Evolutionary conservation across 2,329 filamentous ascomycete genomes (phyloP), one percentile per base, ranked within the genome.

Genomic region (Aspergillus fumigatiaffinis): DNA sequence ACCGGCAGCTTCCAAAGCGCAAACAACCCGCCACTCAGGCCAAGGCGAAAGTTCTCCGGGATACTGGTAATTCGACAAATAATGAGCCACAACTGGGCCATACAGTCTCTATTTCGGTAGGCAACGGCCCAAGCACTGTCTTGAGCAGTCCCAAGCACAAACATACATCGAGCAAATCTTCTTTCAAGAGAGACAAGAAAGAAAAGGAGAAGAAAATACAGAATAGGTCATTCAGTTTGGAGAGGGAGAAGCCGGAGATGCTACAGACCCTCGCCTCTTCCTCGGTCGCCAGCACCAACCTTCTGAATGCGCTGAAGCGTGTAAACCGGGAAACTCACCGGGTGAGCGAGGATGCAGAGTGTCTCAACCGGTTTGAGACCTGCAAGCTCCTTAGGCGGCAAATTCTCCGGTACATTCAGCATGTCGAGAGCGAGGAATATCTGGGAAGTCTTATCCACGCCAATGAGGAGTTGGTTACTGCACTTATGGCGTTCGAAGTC

Each of bases 381-480:
- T 97, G 93, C 80, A 97, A 97, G 73, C 81, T 85, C 50, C 83
- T 97, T 12, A 85, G 94, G 51, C 84, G 91, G 57, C 90, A 91
- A 71, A 89, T 97, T 29, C 72, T 97, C 42, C 88, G 92, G 55
- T 97, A 97, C 72, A 96, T 97, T 61, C 91, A 97, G 69, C 84
- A 92, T 52, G 89, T 97, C 12, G 91, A 96, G 71, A 88, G 87
- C 8, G 93, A 97, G 69, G 87, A 97, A 68, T 97, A 90, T 82
- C 87, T 99, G 8, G 94, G 93, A 46, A 88, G 91, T 59, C 82
- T 99, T 4, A 86, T 99, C 20, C 91, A 94, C 68, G 92, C 93
- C 62, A 97, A 99, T 68, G 94, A 99, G 67, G 90, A 96, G 74
- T 87, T 99, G n/a, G 90, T 97, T 44, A 88, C 88, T 60, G 91